Evolutionary conservation across 129 eudicot genomes (phyloP), one percentile per base, ranked within the genome.

Genomic region (Pseudognaphalium luteoalbum): DNA sequence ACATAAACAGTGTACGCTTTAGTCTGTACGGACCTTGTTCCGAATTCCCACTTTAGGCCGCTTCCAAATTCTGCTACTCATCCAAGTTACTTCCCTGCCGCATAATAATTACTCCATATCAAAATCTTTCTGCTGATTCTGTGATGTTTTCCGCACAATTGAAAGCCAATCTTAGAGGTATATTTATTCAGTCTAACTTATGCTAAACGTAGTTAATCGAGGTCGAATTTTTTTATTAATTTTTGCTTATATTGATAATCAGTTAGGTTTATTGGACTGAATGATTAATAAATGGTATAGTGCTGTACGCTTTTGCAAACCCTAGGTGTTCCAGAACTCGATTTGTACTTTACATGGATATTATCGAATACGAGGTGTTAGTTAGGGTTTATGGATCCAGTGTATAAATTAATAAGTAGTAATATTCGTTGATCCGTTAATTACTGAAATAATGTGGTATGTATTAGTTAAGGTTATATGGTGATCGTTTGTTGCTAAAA

Each of bases 111-210:
- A 17, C 25, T 58, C 63, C 4, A 58, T 58, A 7, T 7, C 30
- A 21, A 20, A 19, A 14, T 3, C 5, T 7, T 57, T 19, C 21
- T 71, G 63, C 29, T 71, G 44, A 7, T 10, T 30, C 75, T 20
- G 44, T 71, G 44, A 71, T 71, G 75, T 51, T 71, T 71, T 71
- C 32, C 52, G 63, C 64, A 17, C 20, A 51, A 71, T 33, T 71
- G n/a, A 64, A 71, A 71, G 25, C 64, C 20, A 73, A 19, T 57
- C 58, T 8, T 73, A 41, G 35, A 57, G 77, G 67, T 73, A 57
- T 11, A 4, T 12, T 0, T 14, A 12, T 47, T 47, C 17, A 71
- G 29, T 54, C 50, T 32, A 30, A 56, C 3, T 30, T 52, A 58
- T 35, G 29, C 22, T 15, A 57, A 58, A 58, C 60, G 54, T 58